Conservation (phyloP, 129 eudicot species). For the Tanacetum coccineum region DNA sequence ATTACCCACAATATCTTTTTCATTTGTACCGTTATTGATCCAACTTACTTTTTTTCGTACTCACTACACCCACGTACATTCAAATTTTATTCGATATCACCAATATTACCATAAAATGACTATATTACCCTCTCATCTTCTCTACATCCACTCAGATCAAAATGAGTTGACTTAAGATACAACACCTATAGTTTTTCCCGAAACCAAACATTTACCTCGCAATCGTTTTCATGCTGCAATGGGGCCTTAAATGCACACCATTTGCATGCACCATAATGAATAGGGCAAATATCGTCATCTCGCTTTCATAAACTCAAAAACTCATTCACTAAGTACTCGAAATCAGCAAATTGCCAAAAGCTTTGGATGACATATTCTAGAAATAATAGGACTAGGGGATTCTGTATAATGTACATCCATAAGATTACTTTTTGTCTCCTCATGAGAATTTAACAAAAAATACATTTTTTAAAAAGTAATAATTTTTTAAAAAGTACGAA, state of each 20-base stretch:
- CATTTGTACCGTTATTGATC: too few relatives aligned
- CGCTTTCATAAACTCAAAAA: slow-evolving; percentile 19
- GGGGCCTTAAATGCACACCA: not conserved
- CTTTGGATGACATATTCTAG: slow-evolving; percentile 39
- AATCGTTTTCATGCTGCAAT: not conserved
- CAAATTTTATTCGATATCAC: too few relatives aligned
- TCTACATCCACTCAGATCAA: too few relatives aligned
- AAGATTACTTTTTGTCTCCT: slow-evolving; percentile 17
- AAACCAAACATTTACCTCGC: slow-evolving; percentile 8
- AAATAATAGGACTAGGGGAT: too few relatives aligned
- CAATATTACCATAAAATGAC: too few relatives aligned
- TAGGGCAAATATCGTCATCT: slow-evolving; percentile 13
- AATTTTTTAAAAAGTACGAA: too few relatives aligned
- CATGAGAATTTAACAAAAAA: slow-evolving; percentile 21
- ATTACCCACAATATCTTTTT: too few relatives aligned
- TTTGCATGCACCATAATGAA: not conserved
- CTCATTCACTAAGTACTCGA: not conserved
- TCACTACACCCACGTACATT: too few relatives aligned
- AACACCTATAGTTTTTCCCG: not conserved
- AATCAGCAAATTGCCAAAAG: slow-evolving; percentile 39
- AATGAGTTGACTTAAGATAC: too few relatives aligned
- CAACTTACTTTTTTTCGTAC: too few relatives aligned
- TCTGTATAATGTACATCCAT: slow-evolving; percentile 26
- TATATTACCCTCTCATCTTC: too few relatives aligned
- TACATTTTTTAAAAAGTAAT: too few relatives aligned